Evolutionary conservation across 2,329 filamentous ascomycete genomes (phyloP).

Genomic region (Trichoderma guizhouense): DNA sequence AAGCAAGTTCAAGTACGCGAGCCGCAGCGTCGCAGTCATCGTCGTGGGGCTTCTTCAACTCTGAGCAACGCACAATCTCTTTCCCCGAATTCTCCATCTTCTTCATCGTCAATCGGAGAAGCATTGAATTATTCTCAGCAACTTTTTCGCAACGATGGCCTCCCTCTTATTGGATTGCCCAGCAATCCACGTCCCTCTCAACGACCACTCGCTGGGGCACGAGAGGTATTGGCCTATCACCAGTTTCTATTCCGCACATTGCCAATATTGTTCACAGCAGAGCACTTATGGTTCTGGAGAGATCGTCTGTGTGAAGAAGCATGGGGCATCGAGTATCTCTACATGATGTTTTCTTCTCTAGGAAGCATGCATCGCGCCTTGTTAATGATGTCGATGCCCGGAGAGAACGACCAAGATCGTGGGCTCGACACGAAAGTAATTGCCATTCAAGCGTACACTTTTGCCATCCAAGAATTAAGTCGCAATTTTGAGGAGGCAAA

Average conservation of each 20-base stretch:
- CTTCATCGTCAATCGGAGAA: neutral
- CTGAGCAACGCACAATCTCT: neutral
- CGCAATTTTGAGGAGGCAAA: neutral
- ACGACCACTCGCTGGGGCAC: neutral
- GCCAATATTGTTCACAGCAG: neutral
- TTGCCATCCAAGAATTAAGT: neutral
- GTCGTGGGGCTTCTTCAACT: neutral
- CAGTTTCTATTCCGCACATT: slow-evolving; percentile 11
- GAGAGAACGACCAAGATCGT: neutral
- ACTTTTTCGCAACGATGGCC: neutral
- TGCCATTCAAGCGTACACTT: neutral
- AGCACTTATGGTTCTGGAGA: slow-evolving; percentile 10
- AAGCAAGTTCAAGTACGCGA: neutral
- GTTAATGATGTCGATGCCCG: neutral
- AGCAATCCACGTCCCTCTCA: slow-evolving; percentile 8
- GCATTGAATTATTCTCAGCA: neutral
- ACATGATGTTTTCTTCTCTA: slow-evolving; percentile 3
- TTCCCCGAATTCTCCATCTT: neutral
- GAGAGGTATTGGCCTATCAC: slow-evolving; percentile 12
- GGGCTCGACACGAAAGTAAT: neutral
- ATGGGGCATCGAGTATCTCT: slow-evolving; percentile 10
- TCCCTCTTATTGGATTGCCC: slow-evolving; percentile 6
- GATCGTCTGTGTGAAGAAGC: slow-evolving; percentile 7
- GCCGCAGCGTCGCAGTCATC: neutral
- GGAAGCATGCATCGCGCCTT: slow-evolving; percentile 3